Evolutionary conservation across 2,329 filamentous ascomycete species (phyloP), one percentile per base, ranked within the genome.

Genomic region (Penicillium sp.): DNA sequence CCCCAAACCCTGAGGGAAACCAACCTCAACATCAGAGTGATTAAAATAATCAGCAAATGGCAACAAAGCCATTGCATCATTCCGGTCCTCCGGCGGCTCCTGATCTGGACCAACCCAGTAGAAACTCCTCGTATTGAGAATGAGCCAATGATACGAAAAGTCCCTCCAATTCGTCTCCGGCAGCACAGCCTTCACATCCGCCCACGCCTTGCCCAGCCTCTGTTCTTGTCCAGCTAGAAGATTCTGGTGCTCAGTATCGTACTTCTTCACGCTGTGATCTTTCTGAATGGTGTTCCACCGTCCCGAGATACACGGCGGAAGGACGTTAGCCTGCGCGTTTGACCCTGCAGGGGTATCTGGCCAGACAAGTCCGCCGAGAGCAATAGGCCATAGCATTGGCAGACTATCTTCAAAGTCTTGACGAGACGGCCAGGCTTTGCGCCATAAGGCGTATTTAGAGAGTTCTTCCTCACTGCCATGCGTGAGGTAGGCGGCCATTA

Each of bases 401-500:
- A 86, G 78, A 33, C 76, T 80, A 2, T 72, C 68, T 59, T 76
- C 64, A 53, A 95, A 81, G 60, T 89, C 86, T 6, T 75, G 69
- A 1, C 72, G 70, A 0, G 79, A 80, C 0, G 90, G 90, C 74
- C 90, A 85, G 13, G 88, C 82, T 49, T 80, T 80, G 63, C 81
- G 78, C 88, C 88, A 93, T 16, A 76, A 68, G 0, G 73, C 70
- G 58, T 81, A 81, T 23, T 77, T 76, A 16, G 73, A 62, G 6
- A 75, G 67, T 1, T 70, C 68, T 51, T 85, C 78, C n/a, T 66
- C 57, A 21, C 72, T 64, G 9, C 69, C 66, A 28, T 86, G 75
- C 5, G 83, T 80, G 8, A 92, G 75, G 53, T 85, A 83, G 2
- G 85, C 80, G n/a, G 90, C 87, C 7, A 94, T 77, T 36, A 90